phyloP scores from a whole-genome alignment of 192 early-diverging fungal species.

The Linnemannia exigua region DNA sequence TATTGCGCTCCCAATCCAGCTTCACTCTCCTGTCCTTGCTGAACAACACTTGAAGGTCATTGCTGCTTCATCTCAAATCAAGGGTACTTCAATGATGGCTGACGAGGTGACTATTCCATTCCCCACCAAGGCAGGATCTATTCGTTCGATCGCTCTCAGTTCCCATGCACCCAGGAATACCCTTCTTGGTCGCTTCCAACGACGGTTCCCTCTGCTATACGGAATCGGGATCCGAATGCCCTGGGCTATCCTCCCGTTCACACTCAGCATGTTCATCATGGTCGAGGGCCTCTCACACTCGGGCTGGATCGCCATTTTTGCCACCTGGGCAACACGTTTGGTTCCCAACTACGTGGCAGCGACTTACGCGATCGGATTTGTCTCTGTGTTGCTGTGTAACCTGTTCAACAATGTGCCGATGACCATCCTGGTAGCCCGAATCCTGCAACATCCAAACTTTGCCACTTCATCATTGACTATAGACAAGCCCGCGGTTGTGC shows the following conservation, averaged over 20 bases:
- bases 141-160: background rate
- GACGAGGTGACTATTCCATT: background rate
- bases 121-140: background rate
- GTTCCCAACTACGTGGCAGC: constrained; percentile 65
- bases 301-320: constrained; percentile 78
- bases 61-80: background rate
- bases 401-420: constrained; percentile 87
- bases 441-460: constrained; percentile 75
- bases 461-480: constrained; percentile 31
- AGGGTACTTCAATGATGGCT: background rate
- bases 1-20: background rate
- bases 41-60: background rate
- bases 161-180: background rate
- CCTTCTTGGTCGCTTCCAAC: background rate
- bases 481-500: constrained; percentile 37
- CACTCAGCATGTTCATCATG: constrained; percentile 87
- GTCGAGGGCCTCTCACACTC: constrained; percentile 73
- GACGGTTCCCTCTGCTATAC: constrained; percentile 64
- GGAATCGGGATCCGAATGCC: constrained; percentile 73
- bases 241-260: constrained; percentile 80
- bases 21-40: background rate
- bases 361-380: constrained; percentile 67
- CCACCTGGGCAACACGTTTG: constrained; percentile 62
- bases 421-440: constrained; percentile 82
- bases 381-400: constrained; percentile 77